Base-by-base conservation (phyloP, 2,329 filamentous ascomycete genomes). In the Capronia americana region DNA sequence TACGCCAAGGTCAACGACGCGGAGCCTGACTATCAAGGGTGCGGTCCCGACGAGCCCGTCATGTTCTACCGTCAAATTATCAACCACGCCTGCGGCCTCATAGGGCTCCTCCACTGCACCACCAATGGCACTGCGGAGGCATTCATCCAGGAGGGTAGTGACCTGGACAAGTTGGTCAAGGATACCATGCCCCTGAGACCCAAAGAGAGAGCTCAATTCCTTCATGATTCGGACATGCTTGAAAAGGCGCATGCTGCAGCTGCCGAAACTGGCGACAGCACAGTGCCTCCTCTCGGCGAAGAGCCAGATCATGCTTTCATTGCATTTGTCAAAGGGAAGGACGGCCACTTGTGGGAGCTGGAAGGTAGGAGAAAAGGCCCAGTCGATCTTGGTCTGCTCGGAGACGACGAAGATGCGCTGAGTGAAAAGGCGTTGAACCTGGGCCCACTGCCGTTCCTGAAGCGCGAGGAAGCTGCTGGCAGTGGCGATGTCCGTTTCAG, bases 11-110 rank as follows among this genome's bases (percentile, higher is more conserved):
- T 78, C 14, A 82, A 83, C 50, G 75, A 74, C n/a, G 69, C 73
- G 12, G 79, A 85, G 70, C 74, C 75, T 30, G 74, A 77, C 8
- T 87, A 87, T 70, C 70, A 77, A 3, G 80, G 80, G 10, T 79
- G 72, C 23, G 85, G 85, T 24, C 74, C 77, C 0, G 69, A 77
- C 1, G 85, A 87, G 65, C 84, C 85, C 0, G 80, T 87, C 4
- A 75, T 87, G 24, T 88, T 85, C 85, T 86, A 86, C 74, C 82
- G 80, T 66, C 86, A 88, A 70, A 87, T 83, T 1, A 87, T 87
- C 63, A 80, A 82, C 17, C 79, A 88, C 71, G 84, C 85, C 0
- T 88, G 86, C 70, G 86, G 86, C 0, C 77, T 84, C n/a, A 87
- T 88, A 66, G 85, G 82, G 1, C 74, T 87, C 1, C 74, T 88